Base-by-base conservation (phyloP, 179 eudicot species). In the Sideroxylon spinosum region DNA sequence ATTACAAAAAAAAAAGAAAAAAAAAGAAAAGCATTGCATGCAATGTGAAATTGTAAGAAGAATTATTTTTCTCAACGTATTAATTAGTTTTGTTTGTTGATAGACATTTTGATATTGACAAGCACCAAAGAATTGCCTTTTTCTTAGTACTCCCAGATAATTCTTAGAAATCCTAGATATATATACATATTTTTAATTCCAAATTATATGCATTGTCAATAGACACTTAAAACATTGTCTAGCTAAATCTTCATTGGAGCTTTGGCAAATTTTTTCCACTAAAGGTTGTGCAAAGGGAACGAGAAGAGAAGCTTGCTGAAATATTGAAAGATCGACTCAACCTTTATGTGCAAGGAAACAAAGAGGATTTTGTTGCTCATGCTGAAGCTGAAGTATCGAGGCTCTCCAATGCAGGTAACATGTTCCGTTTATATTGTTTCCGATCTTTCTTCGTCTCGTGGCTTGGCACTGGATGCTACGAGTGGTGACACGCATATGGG, bases 361-460 rank as follows among this genome's bases (percentile, higher is more conserved):
- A 84, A 79, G 92, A 89, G 67, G 96, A 92, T 50, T 94, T 92
- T 79, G 83, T 91, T 74, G 76, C 72, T 49, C 87, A 90, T 80
- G 97, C 95, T 74, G 86, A 89, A 84, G 86, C 88, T 25, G 99
- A 96, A 87, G 97, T 92, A 69, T 76, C 83, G 65, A 84, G 85
- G 76, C 94, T 96, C 56, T 96, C 99, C 61, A 84, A 85, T 86
- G 99, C 99, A 68, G 99, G 99, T 95, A 83, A 63, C 57, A 49
- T 71, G 13, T 28, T 16, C 19, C 17, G 14, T 37, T 57, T 55
- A 8, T 16, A 9, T 37, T 2, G 6, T 50, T 44, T 68, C 50
- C 16, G 9, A 20, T 56, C 50, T 25, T 46, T 44, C 14, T 32
- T 69, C 23, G 52, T 62, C 50, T 44, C 71, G 6, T 72, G 50